phyloP scores from a whole-genome alignment of 1,284 basidiomycete species.

The Marasmius oreades region DNA sequence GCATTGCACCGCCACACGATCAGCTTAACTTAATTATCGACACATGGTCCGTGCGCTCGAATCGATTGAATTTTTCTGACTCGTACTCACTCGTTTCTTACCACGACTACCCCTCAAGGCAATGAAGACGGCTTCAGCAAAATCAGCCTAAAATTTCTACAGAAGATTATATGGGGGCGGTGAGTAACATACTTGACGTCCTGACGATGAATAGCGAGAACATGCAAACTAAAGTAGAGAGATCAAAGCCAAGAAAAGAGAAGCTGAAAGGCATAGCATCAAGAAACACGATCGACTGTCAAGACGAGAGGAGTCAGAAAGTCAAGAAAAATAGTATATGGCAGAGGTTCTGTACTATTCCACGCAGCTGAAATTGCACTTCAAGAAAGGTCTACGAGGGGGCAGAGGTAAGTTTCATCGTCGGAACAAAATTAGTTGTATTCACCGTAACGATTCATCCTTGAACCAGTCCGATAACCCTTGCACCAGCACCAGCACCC shows the following conservation, averaged over 20 bases:
- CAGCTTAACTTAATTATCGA: neutral
- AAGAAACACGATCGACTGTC: neutral
- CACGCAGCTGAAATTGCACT: neutral
- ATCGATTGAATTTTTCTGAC: neutral
- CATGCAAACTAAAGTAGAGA: no score
- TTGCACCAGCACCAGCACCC: conserved; percentile 66
- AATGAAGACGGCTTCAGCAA: neutral
- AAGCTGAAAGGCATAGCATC: neutral
- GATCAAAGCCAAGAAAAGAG: neutral
- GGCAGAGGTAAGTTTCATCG: neutral
- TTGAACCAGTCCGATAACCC: conserved; percentile 56
- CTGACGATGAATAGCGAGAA: no score
- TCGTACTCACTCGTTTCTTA: neutral
- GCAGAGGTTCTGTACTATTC: neutral
- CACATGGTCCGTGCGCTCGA: neutral
- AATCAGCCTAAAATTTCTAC: neutral
- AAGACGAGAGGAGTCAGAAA: neutral
- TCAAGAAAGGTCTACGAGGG: neutral
- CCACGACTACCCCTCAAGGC: neutral
- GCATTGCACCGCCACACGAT: neutral
- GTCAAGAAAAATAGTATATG: neutral
- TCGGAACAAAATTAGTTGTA: neutral
- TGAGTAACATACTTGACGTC: no score
- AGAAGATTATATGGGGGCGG: no score
- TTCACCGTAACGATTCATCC: neutral